A percentile compares a stretch with the other conserved stretches of the same genome.
phyloP scores from a whole-genome alignment of 1,284 basidiomycete genomes.

The Cerrena zonata region DNA sequence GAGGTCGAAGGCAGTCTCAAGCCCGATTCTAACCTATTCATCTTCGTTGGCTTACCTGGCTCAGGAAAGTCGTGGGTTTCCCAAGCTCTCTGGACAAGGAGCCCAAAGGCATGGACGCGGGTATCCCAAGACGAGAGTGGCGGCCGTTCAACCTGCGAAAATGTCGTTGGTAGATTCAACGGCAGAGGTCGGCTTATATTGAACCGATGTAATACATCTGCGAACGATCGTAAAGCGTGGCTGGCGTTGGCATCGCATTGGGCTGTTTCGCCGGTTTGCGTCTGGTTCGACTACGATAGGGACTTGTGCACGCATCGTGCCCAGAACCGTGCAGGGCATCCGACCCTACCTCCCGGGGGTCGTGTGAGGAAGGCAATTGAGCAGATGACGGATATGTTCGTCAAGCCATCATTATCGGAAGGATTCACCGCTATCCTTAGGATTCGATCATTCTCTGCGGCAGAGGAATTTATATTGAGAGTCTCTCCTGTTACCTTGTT shows the following conservation, averaged over 20 bases:
- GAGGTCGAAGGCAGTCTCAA: no score
- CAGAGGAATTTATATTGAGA: conserved; percentile 39
- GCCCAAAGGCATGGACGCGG: no score
- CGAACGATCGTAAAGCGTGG: conserved; percentile 43
- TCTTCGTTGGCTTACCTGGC: no score
- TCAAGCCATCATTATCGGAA: conserved; percentile 39
- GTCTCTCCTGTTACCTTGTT: conserved; percentile 42
- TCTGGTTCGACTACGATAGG: conserved; percentile 52
- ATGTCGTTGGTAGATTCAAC: no score
- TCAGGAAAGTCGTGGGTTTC: no score
- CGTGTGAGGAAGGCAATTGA: conserved; percentile 50
- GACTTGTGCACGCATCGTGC: conserved; percentile 48
- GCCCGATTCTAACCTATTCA: no score
- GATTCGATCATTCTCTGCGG: conserved; percentile 46
- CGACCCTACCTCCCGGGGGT: conserved; percentile 50
- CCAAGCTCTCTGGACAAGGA: no score
- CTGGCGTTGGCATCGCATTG: conserved; percentile 46
- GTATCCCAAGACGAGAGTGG: no score
- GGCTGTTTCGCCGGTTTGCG: conserved; percentile 40
- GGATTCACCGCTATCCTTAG: conserved; percentile 46
- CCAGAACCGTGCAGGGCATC: conserved; percentile 50
- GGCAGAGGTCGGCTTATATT: conserved; percentile 44
- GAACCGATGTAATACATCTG: conserved; percentile 51
- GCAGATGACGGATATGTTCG: conserved; percentile 46
- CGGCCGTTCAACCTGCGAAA: no score